Conservation (phyloP, 768 basidiomycete species). For the Boletus edulis region DNA sequence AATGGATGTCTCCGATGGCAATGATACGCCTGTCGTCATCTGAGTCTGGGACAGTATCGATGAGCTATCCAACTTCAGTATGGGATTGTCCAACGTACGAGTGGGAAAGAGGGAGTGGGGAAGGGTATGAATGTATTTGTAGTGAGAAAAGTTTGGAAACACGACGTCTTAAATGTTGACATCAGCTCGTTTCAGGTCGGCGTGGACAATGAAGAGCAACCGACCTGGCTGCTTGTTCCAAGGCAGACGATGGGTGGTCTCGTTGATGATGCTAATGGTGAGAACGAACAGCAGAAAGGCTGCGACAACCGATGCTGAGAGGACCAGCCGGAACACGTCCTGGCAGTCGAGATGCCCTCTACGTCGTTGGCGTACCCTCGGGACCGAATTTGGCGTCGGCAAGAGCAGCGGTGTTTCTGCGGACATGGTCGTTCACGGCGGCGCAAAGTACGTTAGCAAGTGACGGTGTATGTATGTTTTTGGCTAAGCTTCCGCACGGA, state of each 20-base stretch:
- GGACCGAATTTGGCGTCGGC: neutral
- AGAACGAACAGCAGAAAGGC: conserved; percentile 46
- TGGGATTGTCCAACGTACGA: conserved; percentile 33
- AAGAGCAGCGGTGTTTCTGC: conserved; percentile 8
- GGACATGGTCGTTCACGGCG: conserved; percentile 2
- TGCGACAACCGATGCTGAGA: conserved; percentile 37
- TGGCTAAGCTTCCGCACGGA: neutral
- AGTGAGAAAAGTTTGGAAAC: conserved; percentile 57
- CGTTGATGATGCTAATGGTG: conserved; percentile 30
- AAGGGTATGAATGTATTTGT: conserved; percentile 42
- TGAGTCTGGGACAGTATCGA: conserved; percentile 40
- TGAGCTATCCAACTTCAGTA: neutral
- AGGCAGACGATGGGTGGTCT: neutral
- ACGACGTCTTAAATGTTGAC: neutral
- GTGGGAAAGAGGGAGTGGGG: conserved; percentile 50
- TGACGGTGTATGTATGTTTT: neutral
- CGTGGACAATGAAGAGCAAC: neutral
- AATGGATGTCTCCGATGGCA: conserved; percentile 87
- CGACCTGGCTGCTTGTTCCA: conserved; percentile 17
- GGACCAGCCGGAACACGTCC: conserved; percentile 1
- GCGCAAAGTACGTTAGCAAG: no score
- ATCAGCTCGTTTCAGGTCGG: neutral
- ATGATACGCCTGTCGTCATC: conserved; percentile 56
- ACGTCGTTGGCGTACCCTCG: neutral
- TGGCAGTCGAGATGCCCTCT: neutral